Evolutionary conservation across 352 stramenopile species (phyloP), one percentile per base, ranked within the genome.

Genomic region (Phytophthora pisi): DNA sequence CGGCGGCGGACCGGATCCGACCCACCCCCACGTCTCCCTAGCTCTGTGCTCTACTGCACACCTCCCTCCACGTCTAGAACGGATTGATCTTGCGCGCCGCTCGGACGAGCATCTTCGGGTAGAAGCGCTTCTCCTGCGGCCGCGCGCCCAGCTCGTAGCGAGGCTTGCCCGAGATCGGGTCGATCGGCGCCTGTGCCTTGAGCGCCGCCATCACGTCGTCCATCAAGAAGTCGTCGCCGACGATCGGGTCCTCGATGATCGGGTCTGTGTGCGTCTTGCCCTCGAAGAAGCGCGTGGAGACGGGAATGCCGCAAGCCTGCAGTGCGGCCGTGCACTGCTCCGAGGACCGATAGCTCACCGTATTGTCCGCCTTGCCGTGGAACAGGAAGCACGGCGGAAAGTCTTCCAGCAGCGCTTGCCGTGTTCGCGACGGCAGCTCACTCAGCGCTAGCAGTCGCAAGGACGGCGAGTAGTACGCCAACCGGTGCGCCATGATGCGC

Each of bases 241-340:
- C 53, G 31, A 90, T 92, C 10, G 84, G 84, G 64, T 92, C 84
- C 64, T 98, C 93, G 51, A 98, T 88, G 65, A 98, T 98, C 23
- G 92, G 89, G 75, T 98, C 93, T 5, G 93, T 98, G 70, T 98
- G 93, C 16, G 83, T 92, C 84, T 93, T 97, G 59, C 73, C 75
- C 18, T 84, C 59, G 50, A 97, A 98, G 34, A 84, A 87, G 38
- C 83, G 72, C 46, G 80, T 76, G n/a, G 77, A 75, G 13, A 93
- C 85, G 5, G 57, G 61, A 7, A 87, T 59, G 4, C 64, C 72
- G 49, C 81, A 85, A 7, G 77, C 57, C 53, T 74, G 49, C 26
- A 95, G 70, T 2, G 84, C 76, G 5, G 71, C 34, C 11, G 79
- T 76, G 40, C 93, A 75, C 64, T 90, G 74, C 61, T 86, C 70